Percentiles rank a stretch among this genome's conserved stretches.
These are phyloP conservation scores for Pestalotiopsis fici DNA, from an alignment of 2,329 filamentous ascomycete genomes.

Conservation along the genomic window DNA sequence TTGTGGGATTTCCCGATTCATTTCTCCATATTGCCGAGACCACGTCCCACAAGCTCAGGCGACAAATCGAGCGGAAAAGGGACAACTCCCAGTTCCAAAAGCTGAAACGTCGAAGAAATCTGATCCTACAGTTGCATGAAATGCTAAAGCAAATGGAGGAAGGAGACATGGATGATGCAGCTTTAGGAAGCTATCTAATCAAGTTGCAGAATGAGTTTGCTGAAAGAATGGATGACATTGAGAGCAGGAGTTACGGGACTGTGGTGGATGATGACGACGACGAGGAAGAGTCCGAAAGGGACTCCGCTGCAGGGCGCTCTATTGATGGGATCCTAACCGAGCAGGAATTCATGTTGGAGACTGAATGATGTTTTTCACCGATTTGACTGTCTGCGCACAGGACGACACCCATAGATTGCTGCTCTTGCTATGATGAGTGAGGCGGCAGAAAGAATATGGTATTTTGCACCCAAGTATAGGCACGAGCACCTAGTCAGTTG, in stretches of 20 bases:
- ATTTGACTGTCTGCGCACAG: neutral
- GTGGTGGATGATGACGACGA: neutral
- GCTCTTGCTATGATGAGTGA: neutral
- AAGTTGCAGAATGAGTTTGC: conserved; percentile 77
- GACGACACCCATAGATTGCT: neutral
- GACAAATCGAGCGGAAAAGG: conserved; percentile 57
- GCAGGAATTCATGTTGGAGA: neutral
- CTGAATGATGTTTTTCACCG: neutral
- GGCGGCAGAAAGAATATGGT: neutral
- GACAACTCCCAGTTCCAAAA: conserved; percentile 42
- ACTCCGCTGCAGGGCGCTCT: neutral
- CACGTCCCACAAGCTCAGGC: conserved; percentile 64
- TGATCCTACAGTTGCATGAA: conserved; percentile 69
- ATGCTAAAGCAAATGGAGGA: conserved; percentile 69
- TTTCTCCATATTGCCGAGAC: conserved; percentile 69
- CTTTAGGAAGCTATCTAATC: conserved; percentile 64
- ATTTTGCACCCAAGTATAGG: neutral
- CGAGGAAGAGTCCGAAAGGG: neutral
- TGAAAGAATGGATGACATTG: conserved; percentile 67
- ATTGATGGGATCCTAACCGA: neutral
- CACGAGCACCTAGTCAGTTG: neutral
- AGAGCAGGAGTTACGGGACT: conserved; percentile 27
- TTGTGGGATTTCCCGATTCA: conserved; percentile 69
- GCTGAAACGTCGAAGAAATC: conserved; percentile 47
- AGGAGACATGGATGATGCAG: conserved; percentile 64